Evolutionary conservation across 2,329 filamentous ascomycete genomes (phyloP), one percentile per base, ranked within the genome.

Genomic region (Aspergillus proliferans): DNA sequence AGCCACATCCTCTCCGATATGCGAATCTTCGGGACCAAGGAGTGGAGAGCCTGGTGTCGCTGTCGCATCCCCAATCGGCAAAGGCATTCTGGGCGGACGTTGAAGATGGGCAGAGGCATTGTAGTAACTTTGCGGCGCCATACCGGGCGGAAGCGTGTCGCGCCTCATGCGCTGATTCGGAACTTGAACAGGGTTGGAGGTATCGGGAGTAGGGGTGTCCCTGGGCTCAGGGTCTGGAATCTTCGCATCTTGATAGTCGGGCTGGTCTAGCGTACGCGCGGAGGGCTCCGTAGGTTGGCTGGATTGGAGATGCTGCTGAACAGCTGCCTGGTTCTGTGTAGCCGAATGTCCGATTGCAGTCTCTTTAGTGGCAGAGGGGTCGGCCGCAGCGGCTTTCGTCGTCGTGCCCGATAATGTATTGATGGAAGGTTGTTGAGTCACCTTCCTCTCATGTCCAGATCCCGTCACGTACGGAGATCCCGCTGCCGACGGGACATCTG

Each of bases 41-140:
- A 95, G 92, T 47, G 92, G 92, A 41, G 91, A 96, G 22, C 91
- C 91, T 1, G 92, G 92, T 1, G 87, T 89, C 59, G 93, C 85
- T 12, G 87, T 80, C 66, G 95, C 90, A 74, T 96, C 88, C 61
- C 94, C 90, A 60, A 97, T 96, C 47, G 92, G 91, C 51, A 97
- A 81, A 50, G 92, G 92, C 61, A 97, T 76, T 52, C 92, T 86
- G 45, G 92, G 92, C 42, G 92, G 92, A n/a, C 73, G 63, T 67
- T 76, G 66, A 45, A 73, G 60, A 58, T 74, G 66, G 46, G 69
- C 61, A 12, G 67, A 67, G 4, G 66, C 59, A 47, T 59, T 68
- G 56, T 72, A 72, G 54, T 71, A 72, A 70, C 69, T 79, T 66
- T 59, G 68, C 62, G 66, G 68, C 52, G 63, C 59, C 51, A 68